Conservation (phyloP, 805 yeast genomes). For the Lipomyces spencermartinsiae region DNA sequence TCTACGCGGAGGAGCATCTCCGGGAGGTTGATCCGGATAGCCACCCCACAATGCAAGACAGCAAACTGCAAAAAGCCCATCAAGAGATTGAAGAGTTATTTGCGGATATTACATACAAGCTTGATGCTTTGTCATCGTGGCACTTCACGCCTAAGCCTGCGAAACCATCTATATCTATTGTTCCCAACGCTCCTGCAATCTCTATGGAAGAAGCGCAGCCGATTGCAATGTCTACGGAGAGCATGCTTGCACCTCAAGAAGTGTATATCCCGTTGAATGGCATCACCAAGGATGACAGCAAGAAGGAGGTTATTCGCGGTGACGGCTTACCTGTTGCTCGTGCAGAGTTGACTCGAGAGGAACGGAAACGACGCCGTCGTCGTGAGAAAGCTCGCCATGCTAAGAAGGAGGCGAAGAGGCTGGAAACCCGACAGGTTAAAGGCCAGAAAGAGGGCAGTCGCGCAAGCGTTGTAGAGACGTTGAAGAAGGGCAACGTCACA, state of each 20-base stretch:
- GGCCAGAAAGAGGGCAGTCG: slow-evolving; percentile 60
- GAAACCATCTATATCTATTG: slow-evolving; percentile 77
- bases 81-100: slow-evolving; percentile 75
- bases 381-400: slow-evolving; percentile 82
- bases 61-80: slow-evolving; percentile 74
- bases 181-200: slow-evolving; percentile 81
- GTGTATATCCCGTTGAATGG: slow-evolving; percentile 58
- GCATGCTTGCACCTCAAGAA: slow-evolving; percentile 94
- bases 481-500: slow-evolving; percentile 72
- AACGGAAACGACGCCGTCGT: slow-evolving; percentile 84
- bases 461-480: slow-evolving; percentile 70
- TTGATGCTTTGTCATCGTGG: slow-evolving; percentile 92
- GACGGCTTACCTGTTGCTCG: slow-evolving; percentile 83
- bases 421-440: slow-evolving; percentile 46
- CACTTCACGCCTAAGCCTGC: slow-evolving; percentile 92
- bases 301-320: slow-evolving; percentile 62
- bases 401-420: slow-evolving; percentile 52
- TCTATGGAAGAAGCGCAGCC: slow-evolving; percentile 98
- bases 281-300: slow-evolving; percentile 38
- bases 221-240: slow-evolving; percentile 71
- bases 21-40: slow-evolving; percentile 50
- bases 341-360: slow-evolving; percentile 82
- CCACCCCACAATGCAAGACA: slow-evolving; percentile 57
- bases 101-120: slow-evolving; percentile 65
- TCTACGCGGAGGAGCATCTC: slow-evolving; percentile 83